These are phyloP conservation scores for Rutstroemia sp. DNA, from an alignment of 2,329 filamentous ascomycete genomes.

Conservation along the genomic window DNA sequence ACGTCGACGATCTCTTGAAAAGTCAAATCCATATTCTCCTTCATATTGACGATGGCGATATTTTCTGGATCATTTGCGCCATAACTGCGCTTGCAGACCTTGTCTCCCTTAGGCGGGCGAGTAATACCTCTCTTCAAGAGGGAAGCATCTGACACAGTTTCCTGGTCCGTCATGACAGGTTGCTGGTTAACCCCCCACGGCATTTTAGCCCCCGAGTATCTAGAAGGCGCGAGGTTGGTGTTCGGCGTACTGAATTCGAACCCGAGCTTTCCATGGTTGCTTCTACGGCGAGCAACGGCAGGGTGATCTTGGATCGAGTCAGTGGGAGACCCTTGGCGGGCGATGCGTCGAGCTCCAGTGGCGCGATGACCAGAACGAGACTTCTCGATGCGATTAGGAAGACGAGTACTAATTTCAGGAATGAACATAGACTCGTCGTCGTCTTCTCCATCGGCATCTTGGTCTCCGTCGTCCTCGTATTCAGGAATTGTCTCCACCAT, in stretches of 20 bases:
- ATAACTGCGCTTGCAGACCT: constrained; percentile 21
- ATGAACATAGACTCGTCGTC: background rate
- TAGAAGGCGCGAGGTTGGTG: constrained; percentile 11
- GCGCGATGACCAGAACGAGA: background rate
- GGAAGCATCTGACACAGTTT: constrained; percentile 18
- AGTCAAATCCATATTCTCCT: constrained; percentile 15
- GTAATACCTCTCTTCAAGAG: constrained; percentile 22
- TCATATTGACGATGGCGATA: constrained; percentile 26
- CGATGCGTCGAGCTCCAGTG: background rate
- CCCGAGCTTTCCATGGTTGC: background rate
- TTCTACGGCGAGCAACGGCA: background rate
- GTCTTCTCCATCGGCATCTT: background rate
- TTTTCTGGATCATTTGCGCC: constrained; percentile 30
- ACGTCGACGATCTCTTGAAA: constrained; percentile 20
- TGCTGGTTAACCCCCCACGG: constrained; percentile 18
- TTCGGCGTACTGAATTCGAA: constrained; percentile 5
- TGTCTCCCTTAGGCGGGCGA: constrained; percentile 9
- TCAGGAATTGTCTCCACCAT: background rate
- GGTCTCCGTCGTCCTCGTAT: background rate
- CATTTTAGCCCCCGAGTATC: constrained; percentile 18
- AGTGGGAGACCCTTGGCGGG: background rate
- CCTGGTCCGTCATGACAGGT: constrained; percentile 13
- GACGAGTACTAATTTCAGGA: background rate
- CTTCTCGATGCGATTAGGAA: background rate
- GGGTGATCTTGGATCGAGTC: background rate